Evolutionary conservation across 2,329 filamentous ascomycete species (phyloP), one percentile per base, ranked within the genome.

Genomic region (Claviceps capensis): DNA sequence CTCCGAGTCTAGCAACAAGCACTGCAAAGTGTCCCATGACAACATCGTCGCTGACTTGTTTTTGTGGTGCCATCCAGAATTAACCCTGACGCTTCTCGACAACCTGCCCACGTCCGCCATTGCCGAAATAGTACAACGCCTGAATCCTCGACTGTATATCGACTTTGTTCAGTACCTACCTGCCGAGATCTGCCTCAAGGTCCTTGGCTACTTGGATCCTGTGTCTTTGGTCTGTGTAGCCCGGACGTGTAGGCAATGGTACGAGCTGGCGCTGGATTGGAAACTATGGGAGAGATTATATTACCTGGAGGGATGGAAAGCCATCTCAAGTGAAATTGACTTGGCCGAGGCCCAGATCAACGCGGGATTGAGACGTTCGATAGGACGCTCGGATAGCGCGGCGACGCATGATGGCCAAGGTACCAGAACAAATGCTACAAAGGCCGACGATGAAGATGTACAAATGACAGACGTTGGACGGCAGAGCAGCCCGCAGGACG

Each of bases 151-250:
- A 50, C 82, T 97, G 2, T 90, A 96, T 67, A 91, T 96, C 69
- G 88, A 98, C 68, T 95, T 95, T 51, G 82, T 95, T 43, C 74
- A 81, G 57, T 82, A 88, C 61, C 79, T 98, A 0, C 93, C 93
- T 0, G 82, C 87, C 26, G 93, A 98, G 66, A 86, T 98, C 60
- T 94, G 88, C 55, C 82, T 93, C 45, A 85, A 94, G 62, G 85
- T 97, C 45, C 83, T 98, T 44, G 83, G 85, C 16, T 93, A 89
- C 62, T 82, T 98, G 48, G 86, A 90, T 51, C 85, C 89, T 1
- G 66, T 81, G 30, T 93, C 89, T 0, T 74, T 98, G 41, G 75
- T 97, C 52, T 81, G 79, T 48, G 86, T 90, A 2, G 88, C 88
- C 1, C 78, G 81, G 45, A 82, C 88, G 16, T 96, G 88, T 38